phyloP scores from a whole-genome alignment of 768 basidiomycete genomes.

The Boletellus ananiceps region DNA sequence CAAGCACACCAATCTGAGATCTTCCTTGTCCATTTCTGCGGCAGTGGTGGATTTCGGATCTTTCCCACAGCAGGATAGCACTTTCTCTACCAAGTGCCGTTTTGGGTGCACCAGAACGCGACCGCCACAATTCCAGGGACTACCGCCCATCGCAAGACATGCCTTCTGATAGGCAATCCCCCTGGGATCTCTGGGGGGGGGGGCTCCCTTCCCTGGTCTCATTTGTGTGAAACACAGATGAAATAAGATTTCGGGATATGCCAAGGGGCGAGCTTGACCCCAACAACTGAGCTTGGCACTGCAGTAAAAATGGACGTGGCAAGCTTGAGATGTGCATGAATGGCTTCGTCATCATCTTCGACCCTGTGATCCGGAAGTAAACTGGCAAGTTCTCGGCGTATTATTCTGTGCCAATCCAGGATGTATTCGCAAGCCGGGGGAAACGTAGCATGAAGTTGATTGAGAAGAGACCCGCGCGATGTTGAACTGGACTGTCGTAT shows the following conservation, averaged over 20 bases:
- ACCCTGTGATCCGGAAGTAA: constrained; percentile 21
- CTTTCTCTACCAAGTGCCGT: constrained; percentile 10
- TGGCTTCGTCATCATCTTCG: constrained; percentile 14
- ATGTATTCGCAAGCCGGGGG: constrained; percentile 13
- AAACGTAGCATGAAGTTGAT: constrained; percentile 19
- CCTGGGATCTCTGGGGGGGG: constrained; percentile 18
- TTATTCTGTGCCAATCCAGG: constrained; percentile 24
- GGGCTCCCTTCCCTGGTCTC: constrained; percentile 2
- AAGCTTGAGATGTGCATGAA: constrained; percentile 22
- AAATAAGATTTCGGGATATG: constrained; percentile 26
- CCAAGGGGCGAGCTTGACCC: constrained; percentile 10
- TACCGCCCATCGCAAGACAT: constrained; percentile 20
- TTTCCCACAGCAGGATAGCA: constrained; percentile 18
- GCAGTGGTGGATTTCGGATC: constrained; percentile 22
- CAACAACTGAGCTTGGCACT: constrained; percentile 13
- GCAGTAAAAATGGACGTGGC: constrained; percentile 28
- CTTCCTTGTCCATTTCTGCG: constrained; percentile 25
- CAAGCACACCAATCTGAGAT: constrained; percentile 15
- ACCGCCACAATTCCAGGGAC: constrained; percentile 19
- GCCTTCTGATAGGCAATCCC: constrained; percentile 22
- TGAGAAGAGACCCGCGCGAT: constrained; percentile 9
- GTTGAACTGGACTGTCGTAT: constrained; percentile 19
- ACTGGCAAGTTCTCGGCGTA: constrained; percentile 25
- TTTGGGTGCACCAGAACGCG: constrained; percentile 21
- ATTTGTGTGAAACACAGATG: constrained; percentile 25